A percentile compares a stretch with the other conserved stretches of the same genome.
Conservation (phyloP, 148 eudicot species). For the Chenopodium album region DNA sequence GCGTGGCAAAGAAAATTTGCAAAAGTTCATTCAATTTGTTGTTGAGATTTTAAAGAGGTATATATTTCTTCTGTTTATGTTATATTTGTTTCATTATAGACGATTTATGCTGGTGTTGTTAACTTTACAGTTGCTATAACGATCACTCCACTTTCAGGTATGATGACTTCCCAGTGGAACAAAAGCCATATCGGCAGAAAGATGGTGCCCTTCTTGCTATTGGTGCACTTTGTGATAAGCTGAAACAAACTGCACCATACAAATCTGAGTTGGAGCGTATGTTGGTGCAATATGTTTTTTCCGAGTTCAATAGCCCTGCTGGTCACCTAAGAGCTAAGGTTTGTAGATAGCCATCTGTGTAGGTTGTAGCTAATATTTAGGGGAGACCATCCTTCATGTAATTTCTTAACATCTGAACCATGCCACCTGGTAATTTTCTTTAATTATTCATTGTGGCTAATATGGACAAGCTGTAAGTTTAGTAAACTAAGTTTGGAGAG, state of each 20-base stretch:
- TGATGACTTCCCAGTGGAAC: conserved; percentile 62
- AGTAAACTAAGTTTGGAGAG: no score
- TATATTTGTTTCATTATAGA: not conserved
- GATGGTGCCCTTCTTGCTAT: conserved; percentile 99
- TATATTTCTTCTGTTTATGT: not conserved
- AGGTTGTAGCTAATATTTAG: not conserved
- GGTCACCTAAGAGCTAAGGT: conserved; percentile 99
- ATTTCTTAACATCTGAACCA: not conserved
- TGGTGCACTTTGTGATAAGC: conserved; percentile 90
- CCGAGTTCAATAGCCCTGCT: conserved; percentile 89
- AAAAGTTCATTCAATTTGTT: conserved; percentile 80
- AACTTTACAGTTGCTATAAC: not conserved
- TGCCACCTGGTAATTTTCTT: not conserved
- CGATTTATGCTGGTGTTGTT: not conserved
- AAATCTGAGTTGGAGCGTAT: conserved; percentile 90
- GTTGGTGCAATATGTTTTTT: conserved; percentile 94
- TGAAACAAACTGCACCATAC: conserved; percentile 90
- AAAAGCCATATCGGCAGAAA: conserved; percentile 86
- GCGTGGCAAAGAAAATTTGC: conserved; percentile 97
- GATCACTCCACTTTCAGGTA: conserved; percentile 45
- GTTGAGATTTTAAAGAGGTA: conserved; percentile 96
- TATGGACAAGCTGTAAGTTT: not conserved
- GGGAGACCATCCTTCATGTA: not conserved
- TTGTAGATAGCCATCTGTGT: not conserved
- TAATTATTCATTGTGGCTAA: not conserved